These are phyloP conservation scores for Plasmodium sp. DNA, from an alignment of 169 alveolate genomes.

Conservation along the genomic window DNA sequence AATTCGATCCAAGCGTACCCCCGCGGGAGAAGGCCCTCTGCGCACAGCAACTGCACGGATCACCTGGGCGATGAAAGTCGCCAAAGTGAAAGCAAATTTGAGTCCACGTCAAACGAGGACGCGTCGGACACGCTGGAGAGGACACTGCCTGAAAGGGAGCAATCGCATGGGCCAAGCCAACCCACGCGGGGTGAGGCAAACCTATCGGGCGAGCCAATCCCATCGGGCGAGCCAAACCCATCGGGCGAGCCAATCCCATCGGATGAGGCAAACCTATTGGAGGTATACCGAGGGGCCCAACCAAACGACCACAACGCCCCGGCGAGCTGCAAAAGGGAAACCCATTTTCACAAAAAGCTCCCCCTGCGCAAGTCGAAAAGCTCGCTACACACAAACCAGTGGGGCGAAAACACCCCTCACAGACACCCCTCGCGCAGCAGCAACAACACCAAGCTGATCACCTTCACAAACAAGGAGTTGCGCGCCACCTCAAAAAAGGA, in stretches of 20 bases:
- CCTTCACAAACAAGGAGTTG: slow-evolving; percentile 3
- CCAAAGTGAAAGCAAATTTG: background rate
- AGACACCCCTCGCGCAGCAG: background rate
- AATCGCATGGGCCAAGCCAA: background rate
- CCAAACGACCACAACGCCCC: background rate
- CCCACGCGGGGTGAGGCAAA: background rate
- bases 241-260: background rate
- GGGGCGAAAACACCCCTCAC: background rate
- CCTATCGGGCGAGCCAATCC: background rate
- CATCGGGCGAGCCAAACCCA: background rate
- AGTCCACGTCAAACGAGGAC: background rate
- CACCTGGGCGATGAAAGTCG: background rate
- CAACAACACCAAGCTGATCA: slow-evolving; percentile 2
- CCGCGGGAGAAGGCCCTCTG: background rate
- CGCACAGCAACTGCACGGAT: background rate
- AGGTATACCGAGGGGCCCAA: background rate
- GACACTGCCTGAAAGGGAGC: background rate
- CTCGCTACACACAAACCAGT: background rate
- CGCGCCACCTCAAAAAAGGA: background rate
- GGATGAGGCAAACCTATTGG: too few relatives aligned
- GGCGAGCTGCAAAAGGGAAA: background rate
- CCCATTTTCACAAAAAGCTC: background rate
- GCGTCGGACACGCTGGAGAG: background rate
- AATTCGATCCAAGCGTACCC: background rate
- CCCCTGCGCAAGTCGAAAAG: background rate